phyloP scores from a whole-genome alignment of 805 yeast species.

The Ogataea polymorpha region DNA sequence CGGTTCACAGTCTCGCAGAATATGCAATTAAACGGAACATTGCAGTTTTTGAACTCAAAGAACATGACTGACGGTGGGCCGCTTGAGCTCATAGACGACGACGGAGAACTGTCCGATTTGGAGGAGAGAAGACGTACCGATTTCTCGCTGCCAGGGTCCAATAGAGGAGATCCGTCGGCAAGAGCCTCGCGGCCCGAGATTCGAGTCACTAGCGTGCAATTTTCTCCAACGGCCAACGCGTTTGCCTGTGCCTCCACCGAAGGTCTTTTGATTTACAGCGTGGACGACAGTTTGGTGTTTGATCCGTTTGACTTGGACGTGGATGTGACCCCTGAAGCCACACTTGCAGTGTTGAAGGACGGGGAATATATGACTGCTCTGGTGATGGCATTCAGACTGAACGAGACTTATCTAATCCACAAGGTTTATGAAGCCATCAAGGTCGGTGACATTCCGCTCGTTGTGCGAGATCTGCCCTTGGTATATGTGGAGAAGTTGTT shows the following conservation, averaged over 20 bases:
- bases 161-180: conserved; percentile 74
- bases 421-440: conserved; percentile 74
- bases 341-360: conserved; percentile 56
- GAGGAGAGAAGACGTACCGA: conserved; percentile 64
- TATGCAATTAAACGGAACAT: conserved; percentile 89
- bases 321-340: conserved; percentile 83
- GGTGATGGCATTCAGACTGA: conserved; percentile 90
- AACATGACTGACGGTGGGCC: conserved; percentile 89
- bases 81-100: conserved; percentile 73
- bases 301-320: conserved; percentile 95
- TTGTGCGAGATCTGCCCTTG: conserved; percentile 67
- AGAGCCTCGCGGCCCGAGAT: conserved; percentile 77
- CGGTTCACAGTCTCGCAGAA: conserved; percentile 83
- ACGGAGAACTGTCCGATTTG: conserved; percentile 80
- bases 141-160: conserved; percentile 78
- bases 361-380: conserved; percentile 70
- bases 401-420: conserved; percentile 72
- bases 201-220: conserved; percentile 72
- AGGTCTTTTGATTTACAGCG: conserved; percentile 78
- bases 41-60: conserved; percentile 71
- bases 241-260: conserved; percentile 96
- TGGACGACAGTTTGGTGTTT: conserved; percentile 70
- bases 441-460: conserved; percentile 61
- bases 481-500: conserved; percentile 71
- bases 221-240: conserved; percentile 86